These are phyloP conservation scores for Aspergillus ostianus DNA, from an alignment of 495 filamentous ascomycete species.

Conservation along the genomic window DNA sequence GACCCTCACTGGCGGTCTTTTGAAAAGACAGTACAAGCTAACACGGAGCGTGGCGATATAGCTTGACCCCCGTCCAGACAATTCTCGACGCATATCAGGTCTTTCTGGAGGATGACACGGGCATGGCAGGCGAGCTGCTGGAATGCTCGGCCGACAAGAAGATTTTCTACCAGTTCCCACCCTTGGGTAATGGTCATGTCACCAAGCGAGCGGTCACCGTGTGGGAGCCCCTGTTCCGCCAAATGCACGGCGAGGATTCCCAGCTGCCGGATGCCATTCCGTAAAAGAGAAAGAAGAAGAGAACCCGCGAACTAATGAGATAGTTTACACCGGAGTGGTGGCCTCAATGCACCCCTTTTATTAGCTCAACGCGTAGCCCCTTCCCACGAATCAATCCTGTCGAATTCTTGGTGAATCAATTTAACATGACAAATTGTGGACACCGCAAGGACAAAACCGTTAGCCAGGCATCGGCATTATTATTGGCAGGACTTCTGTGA, in stretches of 20 bases:
- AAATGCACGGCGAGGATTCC: constrained; percentile 29
- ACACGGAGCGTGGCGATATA: background rate
- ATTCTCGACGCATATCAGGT: constrained; percentile 24
- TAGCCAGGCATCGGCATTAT: background rate
- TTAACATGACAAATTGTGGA: background rate
- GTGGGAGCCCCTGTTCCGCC: constrained; percentile 32
- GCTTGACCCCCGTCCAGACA: constrained; percentile 26
- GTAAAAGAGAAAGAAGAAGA: constrained; percentile 5
- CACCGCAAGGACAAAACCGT: background rate
- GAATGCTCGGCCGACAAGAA: constrained; percentile 29
- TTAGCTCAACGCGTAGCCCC: too few species aligned
- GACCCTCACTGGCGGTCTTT: background rate
- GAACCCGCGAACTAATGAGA: background rate
- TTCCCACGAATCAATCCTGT: too few species aligned
- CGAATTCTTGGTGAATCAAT: too few species aligned
- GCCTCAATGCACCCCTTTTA: background rate
- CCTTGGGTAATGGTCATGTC: constrained; percentile 25
- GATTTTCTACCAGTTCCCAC: constrained; percentile 23
- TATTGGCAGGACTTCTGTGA: background rate
- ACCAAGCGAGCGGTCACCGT: constrained; percentile 30
- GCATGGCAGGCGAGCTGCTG: constrained; percentile 27
- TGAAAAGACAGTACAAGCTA: background rate
- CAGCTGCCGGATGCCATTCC: constrained; percentile 24
- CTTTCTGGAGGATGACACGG: constrained; percentile 28
- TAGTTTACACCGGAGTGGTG: background rate